These are phyloP conservation scores for Xylaria sp. DNA, from an alignment of 2,329 filamentous ascomycete genomes.

Conservation along the genomic window DNA sequence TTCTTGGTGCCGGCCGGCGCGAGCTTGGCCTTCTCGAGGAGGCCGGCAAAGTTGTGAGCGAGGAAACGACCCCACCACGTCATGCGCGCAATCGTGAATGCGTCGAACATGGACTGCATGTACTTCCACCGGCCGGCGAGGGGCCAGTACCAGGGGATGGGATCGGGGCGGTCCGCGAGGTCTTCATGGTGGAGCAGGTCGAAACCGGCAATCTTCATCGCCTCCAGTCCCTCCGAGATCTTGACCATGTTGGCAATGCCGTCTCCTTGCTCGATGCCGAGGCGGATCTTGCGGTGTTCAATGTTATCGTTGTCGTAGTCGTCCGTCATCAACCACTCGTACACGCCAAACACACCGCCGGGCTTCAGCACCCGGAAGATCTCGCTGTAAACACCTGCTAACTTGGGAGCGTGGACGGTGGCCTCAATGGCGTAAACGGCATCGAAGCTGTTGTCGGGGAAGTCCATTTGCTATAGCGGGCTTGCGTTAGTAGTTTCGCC, in stretches of 20 bases:
- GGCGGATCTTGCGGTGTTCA: conserved; percentile 86
- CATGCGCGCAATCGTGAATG: conserved; percentile 88
- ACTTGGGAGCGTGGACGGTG: conserved; percentile 90
- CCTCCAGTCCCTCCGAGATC: conserved; percentile 80
- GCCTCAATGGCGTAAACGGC: conserved; percentile 98
- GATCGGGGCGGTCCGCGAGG: conserved; percentile 78
- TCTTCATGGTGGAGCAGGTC: conserved; percentile 86
- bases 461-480: conserved; percentile 80
- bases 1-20: conserved; percentile 89
- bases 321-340: conserved; percentile 99
- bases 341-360: conserved; percentile 93
- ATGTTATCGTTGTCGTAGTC: conserved; percentile 90
- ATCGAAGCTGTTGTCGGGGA: conserved; percentile 91
- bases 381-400: conserved; percentile 92
- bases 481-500: conserved; percentile 11
- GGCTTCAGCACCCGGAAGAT: conserved; percentile 97
- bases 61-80: conserved; percentile 81
- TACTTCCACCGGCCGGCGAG: conserved; percentile 86
- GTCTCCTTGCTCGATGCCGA: conserved; percentile 94
- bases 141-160: conserved; percentile 93
- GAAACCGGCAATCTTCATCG: conserved; percentile 90
- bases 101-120: conserved; percentile 80
- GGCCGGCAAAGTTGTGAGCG: conserved; percentile 79
- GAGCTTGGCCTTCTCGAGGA: conserved; percentile 77
- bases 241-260: conserved; percentile 98